Evolutionary conservation across 805 yeast genomes (phyloP), one percentile per base, ranked within the genome.

Genomic region (Saturnispora kantuleensis): DNA sequence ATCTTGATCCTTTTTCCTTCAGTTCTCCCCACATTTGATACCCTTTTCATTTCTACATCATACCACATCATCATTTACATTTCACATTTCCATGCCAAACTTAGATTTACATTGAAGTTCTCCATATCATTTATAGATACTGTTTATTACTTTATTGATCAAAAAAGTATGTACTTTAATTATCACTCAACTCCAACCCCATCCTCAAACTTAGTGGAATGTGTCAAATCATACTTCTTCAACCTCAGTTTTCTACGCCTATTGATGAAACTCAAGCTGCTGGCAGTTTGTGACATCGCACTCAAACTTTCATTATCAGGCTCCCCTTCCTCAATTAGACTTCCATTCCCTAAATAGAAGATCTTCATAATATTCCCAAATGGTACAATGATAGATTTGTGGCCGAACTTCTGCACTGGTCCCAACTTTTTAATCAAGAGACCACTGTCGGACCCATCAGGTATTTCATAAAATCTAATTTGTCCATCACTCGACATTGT

Each of bases 311-410:
- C 58, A 57, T 65, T 62, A 47, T 68, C 72, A 47, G 73, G 70
- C 31, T 73, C 70, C 35, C 76, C 79, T 42, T 73, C 74, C 51
- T 79, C 81, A 21, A 82, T 74, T 49, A 82, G 66, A 49, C 81
- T 85, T 47, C 81, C 87, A 53, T 76, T 81, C 6, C 95, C 95
- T 50, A 84, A 67, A 56, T 82, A 84, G 29, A 86, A 63, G 30
- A 86, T 73, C 56, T 81, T 80, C 72, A 86, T 73, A 13, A 75
- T 60, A 52, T 81, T 81, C 29, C 93, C 94, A 59, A 84, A 81
- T 21, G 79, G 79, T 21, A 82, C 80, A 33, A 84, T 80, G 16
- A 84, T 76, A 0, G 93, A 74, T 54, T 85, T 84, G 56, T 76
- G 85, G 0, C 95, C 95, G 56, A 81, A 84, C 54, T 77, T 78